Base-by-base conservation (phyloP, 371 early-diverging fungal species). In the Lichtheimia ornata region DNA sequence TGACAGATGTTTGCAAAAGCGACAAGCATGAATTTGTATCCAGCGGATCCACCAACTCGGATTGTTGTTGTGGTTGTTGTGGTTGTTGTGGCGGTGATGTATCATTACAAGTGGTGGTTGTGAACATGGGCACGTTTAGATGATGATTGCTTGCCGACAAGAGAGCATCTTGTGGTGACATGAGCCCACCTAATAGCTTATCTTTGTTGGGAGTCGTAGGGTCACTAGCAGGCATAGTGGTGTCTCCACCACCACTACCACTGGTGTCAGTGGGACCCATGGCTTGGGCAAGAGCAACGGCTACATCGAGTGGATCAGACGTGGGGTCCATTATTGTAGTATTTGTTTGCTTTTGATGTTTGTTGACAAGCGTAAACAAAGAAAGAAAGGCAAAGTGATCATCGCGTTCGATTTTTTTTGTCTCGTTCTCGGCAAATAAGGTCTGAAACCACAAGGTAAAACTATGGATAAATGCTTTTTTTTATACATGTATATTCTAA, bases 271-370 rank as follows among this genome's bases (percentile, higher is more conserved):
- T 7, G 5, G 53, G 63, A 27, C 57, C 63, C 63, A 63, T 63
- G 30, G 63, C 63, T 49, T 63, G 63, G n/a, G 63, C 63, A 51
- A 63, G 54, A 2, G 63, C 63, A 13, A 63, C 63, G 13, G 63
- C 63, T 5, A 63, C 63, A 43, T 63, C 63, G 40, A 63, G 57
- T 51, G 63, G 63, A 50, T 63, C 63, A 14, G 63, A 63, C 44
- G 50, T 63, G 50, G 45, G 54, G 27, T 62, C 56, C 60, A 59
- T 59, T 41, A 59, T 59, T 41, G 18, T 59, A n/a, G 6, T 9
- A 9, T 35, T 35, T 35, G 35, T 35, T 35, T 35, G 35, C 11
- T 35, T 6, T 35, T 35, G 28, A 7, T 28, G 7, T 28, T 54
- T 54, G 53, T 53, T 17, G 53, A 12, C 11, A 45, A 45, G 25